phyloP scores from a whole-genome alignment of 805 yeast genomes.

The Lachancea kluyveri region DNA sequence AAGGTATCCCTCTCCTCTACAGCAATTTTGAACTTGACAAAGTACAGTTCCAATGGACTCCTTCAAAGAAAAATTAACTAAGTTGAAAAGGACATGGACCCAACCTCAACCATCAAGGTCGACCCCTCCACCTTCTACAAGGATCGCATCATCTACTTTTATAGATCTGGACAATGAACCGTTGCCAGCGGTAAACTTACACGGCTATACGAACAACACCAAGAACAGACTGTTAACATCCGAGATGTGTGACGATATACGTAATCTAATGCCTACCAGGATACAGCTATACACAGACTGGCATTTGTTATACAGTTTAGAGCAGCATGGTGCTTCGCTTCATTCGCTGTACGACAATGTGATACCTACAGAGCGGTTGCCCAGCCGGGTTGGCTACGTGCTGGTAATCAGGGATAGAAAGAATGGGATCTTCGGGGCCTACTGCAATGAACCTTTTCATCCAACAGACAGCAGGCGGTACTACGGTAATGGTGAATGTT shows the following conservation, averaged over 20 bases:
- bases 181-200: slow-evolving; percentile 47
- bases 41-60: background rate
- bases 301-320: slow-evolving; percentile 76
- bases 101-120: background rate
- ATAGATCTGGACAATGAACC: slow-evolving; percentile 30
- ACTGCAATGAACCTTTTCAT: slow-evolving; percentile 62
- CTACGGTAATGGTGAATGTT: slow-evolving; percentile 94
- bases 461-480: slow-evolving; percentile 69
- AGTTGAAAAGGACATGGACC: slow-evolving; percentile 2
- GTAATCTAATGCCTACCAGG: slow-evolving; percentile 70
- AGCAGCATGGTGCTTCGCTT: slow-evolving; percentile 86
- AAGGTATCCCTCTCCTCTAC: no score
- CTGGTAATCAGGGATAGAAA: slow-evolving; percentile 61
- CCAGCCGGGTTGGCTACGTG: slow-evolving; percentile 61
- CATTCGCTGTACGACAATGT: slow-evolving; percentile 63
- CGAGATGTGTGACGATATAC: slow-evolving; percentile 68
- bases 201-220: slow-evolving; percentile 58
- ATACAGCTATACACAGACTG: slow-evolving; percentile 73
- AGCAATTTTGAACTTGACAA: no score
- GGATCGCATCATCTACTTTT: background rate
- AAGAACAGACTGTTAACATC: slow-evolving; percentile 49
- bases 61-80: slow-evolving; percentile 1
- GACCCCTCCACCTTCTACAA: background rate
- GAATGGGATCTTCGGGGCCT: slow-evolving; percentile 70
- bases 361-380: slow-evolving; percentile 38